Evolutionary conservation across 495 filamentous ascomycete genomes (phyloP), one percentile per base, ranked within the genome.

Genomic region (Aspergillus panamensis): DNA sequence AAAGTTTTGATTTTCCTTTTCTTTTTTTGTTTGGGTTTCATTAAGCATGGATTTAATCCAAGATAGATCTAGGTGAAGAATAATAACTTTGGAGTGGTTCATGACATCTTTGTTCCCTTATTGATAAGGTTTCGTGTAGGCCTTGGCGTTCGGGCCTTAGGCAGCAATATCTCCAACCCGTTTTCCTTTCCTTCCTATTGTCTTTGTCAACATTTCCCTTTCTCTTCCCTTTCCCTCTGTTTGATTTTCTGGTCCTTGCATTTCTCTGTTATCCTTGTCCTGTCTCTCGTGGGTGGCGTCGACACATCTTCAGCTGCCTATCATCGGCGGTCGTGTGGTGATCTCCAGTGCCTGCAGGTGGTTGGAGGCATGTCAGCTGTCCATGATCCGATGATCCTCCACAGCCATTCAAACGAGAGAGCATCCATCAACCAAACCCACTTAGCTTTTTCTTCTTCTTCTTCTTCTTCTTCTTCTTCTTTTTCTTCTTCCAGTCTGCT

Each of bases 351-450:
- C 40, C 20, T 37, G 35, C 54, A 56, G 55, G 48, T 51, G 55
- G 56, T 58, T 58, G 56, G 50, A 42, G 37, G 33, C 35, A 19
- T 47, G 56, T 58, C 56, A 58, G 48, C 48, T 58, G 56, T 52
- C 47, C 45, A 43, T 39, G 39, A 52, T 52, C 56, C 14, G 56
- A 58, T 58, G 48, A 52, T 52, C 49, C 37, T 42, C 50, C 40
- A 37, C 39, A 20, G 47, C 48, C 48, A 58, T 58, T 39, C 21
- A 50, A 45, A 45, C 51, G 13, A 51, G 25, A 37, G 13, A 49
- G 30, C 43, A 37, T 48, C 47, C n/a, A 51, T n/a, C 48, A 52
- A 21, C 29, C 37, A 51, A 47, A 3, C n/a, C 37, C 47, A 25
- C 48, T 54, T 42, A 31, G 17, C 16, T 29, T 53, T 25, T 42